These are phyloP conservation scores for Ophiostoma triangulosporum DNA, from an alignment of 2,329 filamentous ascomycete species.

Conservation along the genomic window DNA sequence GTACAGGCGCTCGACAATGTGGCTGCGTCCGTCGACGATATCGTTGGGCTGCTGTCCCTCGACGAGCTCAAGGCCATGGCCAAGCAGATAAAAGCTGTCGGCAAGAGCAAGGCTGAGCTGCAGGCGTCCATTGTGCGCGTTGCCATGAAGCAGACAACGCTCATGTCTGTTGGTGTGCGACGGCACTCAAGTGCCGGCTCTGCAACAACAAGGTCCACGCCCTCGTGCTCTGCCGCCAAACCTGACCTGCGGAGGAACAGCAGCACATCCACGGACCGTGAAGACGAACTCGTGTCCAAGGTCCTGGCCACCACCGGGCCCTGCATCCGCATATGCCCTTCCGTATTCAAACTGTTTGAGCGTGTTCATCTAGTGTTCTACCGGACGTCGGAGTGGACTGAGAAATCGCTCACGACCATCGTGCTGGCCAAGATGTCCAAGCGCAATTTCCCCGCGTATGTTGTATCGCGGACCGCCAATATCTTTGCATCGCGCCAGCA, in stretches of 20 bases:
- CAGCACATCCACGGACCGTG: slow-evolving; percentile 17
- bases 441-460: slow-evolving; percentile 77
- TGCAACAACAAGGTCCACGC: too few species aligned
- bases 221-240: neutral
- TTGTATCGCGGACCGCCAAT: slow-evolving; percentile 78
- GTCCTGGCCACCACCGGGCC: slow-evolving; percentile 67
- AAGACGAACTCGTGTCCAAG: neutral
- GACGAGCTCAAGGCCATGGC: slow-evolving; percentile 78
- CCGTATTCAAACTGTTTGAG: slow-evolving; percentile 71
- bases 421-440: slow-evolving; percentile 83
- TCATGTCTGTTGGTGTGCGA: slow-evolving; percentile 39
- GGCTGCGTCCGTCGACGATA: slow-evolving; percentile 70
- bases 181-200: slow-evolving; percentile 9
- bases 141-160: slow-evolving; percentile 60
- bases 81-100: slow-evolving; percentile 74
- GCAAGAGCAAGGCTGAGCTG: slow-evolving; percentile 77
- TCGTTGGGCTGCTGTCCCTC: slow-evolving; percentile 64
- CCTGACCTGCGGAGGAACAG: neutral
- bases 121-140: slow-evolving; percentile 58
- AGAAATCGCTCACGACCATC: slow-evolving; percentile 89
- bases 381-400: slow-evolving; percentile 89
- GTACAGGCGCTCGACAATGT: slow-evolving; percentile 62
- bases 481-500: slow-evolving; percentile 69
- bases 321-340: slow-evolving; percentile 66
- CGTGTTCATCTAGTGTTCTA: slow-evolving; percentile 94